A percentile compares a stretch with the other conserved stretches of the same genome.
Conservation (phyloP, 768 basidiomycete species). For the Pleurotus ostreatus region DNA sequence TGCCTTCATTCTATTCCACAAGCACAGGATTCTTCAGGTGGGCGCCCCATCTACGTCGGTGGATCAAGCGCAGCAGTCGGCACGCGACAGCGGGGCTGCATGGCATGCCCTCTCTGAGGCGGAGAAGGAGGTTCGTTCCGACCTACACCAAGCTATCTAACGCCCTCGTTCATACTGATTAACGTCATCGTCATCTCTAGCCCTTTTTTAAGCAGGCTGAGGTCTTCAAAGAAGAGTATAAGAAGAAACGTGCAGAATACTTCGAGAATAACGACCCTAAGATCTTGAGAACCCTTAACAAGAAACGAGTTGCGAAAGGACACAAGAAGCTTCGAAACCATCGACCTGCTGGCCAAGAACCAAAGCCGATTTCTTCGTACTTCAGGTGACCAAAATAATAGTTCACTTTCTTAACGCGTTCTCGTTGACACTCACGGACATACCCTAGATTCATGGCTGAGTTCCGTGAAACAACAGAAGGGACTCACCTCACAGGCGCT, state of each 20-base stretch:
- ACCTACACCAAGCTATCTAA: not conserved
- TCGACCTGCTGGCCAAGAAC: not conserved
- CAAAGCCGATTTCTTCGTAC: conserved; percentile 14
- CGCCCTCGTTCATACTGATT: not conserved
- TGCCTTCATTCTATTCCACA: conserved; percentile 21
- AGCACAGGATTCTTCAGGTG: conserved; percentile 11
- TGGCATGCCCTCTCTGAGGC: conserved; percentile 28
- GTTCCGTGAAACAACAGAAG: not conserved
- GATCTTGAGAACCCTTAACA: conserved; percentile 27
- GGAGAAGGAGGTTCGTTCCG: conserved; percentile 30
- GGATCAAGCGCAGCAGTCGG: not conserved
- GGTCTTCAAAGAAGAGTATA: conserved; percentile 14
- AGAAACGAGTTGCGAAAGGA: conserved; percentile 21
- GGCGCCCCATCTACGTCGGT: not conserved
- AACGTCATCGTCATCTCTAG: not conserved
- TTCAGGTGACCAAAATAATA: conserved; percentile 15
- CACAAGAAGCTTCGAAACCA: conserved; percentile 13
- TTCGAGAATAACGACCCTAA: conserved; percentile 15
- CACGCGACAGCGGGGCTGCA: conserved; percentile 17
- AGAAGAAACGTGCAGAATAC: conserved; percentile 22
- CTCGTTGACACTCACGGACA: not conserved
- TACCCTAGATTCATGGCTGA: conserved; percentile 13
- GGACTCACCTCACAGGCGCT: not conserved
- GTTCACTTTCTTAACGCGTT: not conserved
- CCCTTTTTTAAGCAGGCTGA: conserved; percentile 19